Conservation (phyloP, 345 rosid species). For the Nasturtium officinale region DNA sequence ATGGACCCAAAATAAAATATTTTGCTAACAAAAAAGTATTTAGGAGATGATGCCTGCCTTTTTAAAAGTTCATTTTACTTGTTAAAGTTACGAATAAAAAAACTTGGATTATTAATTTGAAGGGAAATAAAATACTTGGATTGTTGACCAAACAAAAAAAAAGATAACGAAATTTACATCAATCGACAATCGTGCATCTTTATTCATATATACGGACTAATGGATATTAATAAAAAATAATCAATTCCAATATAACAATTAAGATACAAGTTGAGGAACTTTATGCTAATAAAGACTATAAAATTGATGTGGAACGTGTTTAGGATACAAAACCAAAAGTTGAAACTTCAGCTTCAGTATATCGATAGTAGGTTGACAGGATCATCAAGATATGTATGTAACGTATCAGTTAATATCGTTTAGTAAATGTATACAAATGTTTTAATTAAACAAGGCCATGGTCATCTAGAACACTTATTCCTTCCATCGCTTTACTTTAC, state of each 20-base stretch:
- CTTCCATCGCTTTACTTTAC: slow-evolving; percentile 20
- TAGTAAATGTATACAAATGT: not conserved
- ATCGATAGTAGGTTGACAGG: not conserved
- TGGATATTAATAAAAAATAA: not conserved
- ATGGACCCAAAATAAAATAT: not conserved
- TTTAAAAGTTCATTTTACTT: not conserved
- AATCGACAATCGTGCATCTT: not conserved
- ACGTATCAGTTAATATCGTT: not conserved
- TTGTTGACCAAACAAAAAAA: not conserved
- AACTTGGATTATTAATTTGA: no score
- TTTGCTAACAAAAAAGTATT: not conserved
- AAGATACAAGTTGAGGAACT: not conserved
- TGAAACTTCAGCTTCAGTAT: not conserved
- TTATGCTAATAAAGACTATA: not conserved
- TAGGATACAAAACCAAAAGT: not conserved
- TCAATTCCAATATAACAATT: no score
- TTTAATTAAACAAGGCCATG: not conserved
- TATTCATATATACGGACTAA: not conserved
- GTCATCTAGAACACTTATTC: slow-evolving; percentile 26
- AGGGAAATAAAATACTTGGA: no score
- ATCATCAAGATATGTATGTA: not conserved
- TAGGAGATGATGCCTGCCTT: not conserved
- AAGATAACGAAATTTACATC: not conserved
- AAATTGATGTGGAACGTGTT: not conserved
- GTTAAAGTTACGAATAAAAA: not conserved